Evolutionary conservation across 768 basidiomycete species (phyloP).

Genomic region (Ramaria rubella): DNA sequence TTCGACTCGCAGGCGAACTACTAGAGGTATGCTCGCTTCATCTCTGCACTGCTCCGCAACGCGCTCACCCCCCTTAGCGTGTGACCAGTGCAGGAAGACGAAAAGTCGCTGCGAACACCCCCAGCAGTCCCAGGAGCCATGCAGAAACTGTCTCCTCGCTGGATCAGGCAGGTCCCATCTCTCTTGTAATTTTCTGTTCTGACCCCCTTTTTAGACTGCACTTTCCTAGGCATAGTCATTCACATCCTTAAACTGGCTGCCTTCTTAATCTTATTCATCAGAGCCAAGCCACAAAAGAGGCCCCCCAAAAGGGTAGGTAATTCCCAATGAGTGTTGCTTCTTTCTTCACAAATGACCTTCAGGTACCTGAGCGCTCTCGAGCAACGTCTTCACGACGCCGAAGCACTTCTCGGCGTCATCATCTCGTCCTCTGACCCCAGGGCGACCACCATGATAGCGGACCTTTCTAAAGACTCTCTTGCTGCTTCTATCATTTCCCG

Average conservation of each 20-base stretch:
- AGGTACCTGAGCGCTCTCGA: constrained; percentile 25
- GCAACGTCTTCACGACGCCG: constrained; percentile 29
- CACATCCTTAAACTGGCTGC: neutral
- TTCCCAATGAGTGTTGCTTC: neutral
- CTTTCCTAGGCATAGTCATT: neutral
- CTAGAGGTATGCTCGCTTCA: neutral
- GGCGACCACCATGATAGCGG: constrained; percentile 24
- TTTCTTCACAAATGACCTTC: neutral
- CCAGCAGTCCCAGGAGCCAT: constrained; percentile 12
- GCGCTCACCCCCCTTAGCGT: constrained; percentile 14
- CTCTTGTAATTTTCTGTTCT: neutral
- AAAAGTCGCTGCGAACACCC: constrained; percentile 22
- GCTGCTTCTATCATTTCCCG: constrained; percentile 23
- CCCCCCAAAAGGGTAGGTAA: constrained; percentile 28
- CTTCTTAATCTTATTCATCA: neutral
- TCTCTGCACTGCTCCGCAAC: neutral
- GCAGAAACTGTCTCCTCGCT: constrained; percentile 17
- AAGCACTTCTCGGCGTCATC: constrained; percentile 29
- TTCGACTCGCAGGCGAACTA: constrained; percentile 3
- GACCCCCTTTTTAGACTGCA: neutral
- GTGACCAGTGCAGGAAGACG: constrained; percentile 22
- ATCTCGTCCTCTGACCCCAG: constrained; percentile 26
- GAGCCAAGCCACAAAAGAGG: constrained; percentile 14
- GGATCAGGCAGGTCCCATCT: constrained; percentile 6
- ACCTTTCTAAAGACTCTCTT: constrained; percentile 22